These are phyloP conservation scores for Saturnispora hagleri DNA, from an alignment of 805 yeast species.

Conservation along the genomic window DNA sequence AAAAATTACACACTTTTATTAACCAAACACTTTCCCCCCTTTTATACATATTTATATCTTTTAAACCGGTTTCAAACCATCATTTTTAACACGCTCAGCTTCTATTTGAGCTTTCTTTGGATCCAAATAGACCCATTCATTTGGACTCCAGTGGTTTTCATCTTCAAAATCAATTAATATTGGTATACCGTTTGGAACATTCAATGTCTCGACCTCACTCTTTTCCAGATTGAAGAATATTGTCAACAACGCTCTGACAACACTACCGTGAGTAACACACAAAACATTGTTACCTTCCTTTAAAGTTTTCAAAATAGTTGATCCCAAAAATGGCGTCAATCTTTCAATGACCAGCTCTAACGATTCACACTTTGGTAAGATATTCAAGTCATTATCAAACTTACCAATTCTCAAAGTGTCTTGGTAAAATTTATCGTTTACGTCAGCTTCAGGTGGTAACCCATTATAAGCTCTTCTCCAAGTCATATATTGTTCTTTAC, in stretches of 20 bases:
- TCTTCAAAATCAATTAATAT: slow-evolving; percentile 47
- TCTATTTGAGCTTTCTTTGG: slow-evolving; percentile 73
- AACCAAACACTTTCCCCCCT: background rate
- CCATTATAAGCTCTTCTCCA: slow-evolving; percentile 76
- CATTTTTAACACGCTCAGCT: slow-evolving; percentile 72
- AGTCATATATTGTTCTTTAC: slow-evolving; percentile 63
- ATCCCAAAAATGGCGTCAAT: slow-evolving; percentile 50
- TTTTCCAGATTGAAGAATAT: slow-evolving; percentile 57
- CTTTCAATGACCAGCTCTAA: slow-evolving; percentile 62
- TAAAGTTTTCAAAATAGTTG: slow-evolving; percentile 41
- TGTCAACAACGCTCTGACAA: slow-evolving; percentile 68
- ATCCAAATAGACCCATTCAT: slow-evolving; percentile 59
- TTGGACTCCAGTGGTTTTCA: slow-evolving; percentile 29
- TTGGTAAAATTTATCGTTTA: slow-evolving; percentile 32
- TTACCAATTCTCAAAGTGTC: slow-evolving; percentile 11
- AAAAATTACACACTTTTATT: background rate
- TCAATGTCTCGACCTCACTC: slow-evolving; percentile 59
- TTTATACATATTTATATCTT: background rate
- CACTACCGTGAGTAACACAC: slow-evolving; percentile 74
- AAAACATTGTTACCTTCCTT: slow-evolving; percentile 47
- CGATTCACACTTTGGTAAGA: slow-evolving; percentile 64
- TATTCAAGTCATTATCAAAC: slow-evolving; percentile 26
- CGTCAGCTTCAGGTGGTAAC: slow-evolving; percentile 46
- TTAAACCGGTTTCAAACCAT: slow-evolving; percentile 34
- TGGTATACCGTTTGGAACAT: slow-evolving; percentile 81